phyloP scores from a whole-genome alignment of 805 yeast species.

The Wickerhamiella lipophila region DNA sequence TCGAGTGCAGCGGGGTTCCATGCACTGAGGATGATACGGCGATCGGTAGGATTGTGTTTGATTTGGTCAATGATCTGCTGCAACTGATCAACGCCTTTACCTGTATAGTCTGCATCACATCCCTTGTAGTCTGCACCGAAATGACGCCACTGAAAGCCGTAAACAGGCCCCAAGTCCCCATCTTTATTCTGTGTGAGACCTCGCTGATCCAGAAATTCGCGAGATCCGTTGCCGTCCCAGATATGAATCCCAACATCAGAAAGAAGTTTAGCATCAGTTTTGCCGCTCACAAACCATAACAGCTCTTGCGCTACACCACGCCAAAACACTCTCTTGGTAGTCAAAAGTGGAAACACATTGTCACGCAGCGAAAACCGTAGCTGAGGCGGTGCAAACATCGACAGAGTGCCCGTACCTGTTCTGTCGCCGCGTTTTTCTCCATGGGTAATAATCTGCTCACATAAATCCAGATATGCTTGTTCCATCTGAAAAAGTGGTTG shows the following conservation, averaged over 20 bases:
- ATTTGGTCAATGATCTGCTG: slow-evolving; percentile 64
- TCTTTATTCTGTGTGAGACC: slow-evolving; percentile 72
- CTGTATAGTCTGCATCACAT: slow-evolving; percentile 76
- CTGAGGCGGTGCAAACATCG: slow-evolving; percentile 93
- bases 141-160: slow-evolving; percentile 99
- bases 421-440: slow-evolving; percentile 93
- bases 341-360: slow-evolving; percentile 71
- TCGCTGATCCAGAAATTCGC: slow-evolving; percentile 73
- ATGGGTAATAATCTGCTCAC: slow-evolving; percentile 57
- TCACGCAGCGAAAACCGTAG: slow-evolving; percentile 64
- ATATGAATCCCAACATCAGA: slow-evolving; percentile 82
- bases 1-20: slow-evolving; percentile 97
- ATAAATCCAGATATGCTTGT: slow-evolving; percentile 74
- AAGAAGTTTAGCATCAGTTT: slow-evolving; percentile 72
- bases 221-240: slow-evolving; percentile 98
- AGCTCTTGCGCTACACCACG: slow-evolving; percentile 82
- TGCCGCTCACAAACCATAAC: slow-evolving; percentile 84
- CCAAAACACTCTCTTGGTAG: slow-evolving; percentile 86
- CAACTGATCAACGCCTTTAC: slow-evolving; percentile 84
- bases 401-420: slow-evolving; percentile 92
- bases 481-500: slow-evolving; percentile 31
- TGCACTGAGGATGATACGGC: slow-evolving; percentile 88
- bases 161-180: slow-evolving; percentile 96
- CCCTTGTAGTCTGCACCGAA: slow-evolving; percentile 88
- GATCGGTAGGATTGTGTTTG: slow-evolving; percentile 81